A percentile compares a stretch with the other conserved stretches of the same genome.
Conservation (phyloP, 2,329 filamentous ascomycete genomes). For the Epicoccum sorghinum region DNA sequence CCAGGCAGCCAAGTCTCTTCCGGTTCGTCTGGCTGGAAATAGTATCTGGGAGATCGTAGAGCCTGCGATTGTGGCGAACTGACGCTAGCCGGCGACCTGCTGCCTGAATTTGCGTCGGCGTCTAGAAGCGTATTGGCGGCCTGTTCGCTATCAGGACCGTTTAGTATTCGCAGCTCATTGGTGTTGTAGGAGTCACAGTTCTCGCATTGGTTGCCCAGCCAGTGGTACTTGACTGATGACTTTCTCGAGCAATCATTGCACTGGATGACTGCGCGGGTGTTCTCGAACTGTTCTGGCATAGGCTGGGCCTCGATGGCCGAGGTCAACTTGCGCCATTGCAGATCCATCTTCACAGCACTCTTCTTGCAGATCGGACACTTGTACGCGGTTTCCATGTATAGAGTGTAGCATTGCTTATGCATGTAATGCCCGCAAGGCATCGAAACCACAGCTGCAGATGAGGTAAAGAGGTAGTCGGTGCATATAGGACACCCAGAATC, state of each 20-base stretch:
- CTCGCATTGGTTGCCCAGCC: constrained; percentile 88
- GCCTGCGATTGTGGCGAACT: constrained; percentile 40
- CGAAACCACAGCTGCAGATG: constrained; percentile 84
- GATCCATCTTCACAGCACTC: constrained; percentile 96
- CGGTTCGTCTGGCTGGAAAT: constrained; percentile 46
- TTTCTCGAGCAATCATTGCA: constrained; percentile 96
- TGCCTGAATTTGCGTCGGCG: constrained; percentile 34
- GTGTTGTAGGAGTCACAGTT: constrained; percentile 62
- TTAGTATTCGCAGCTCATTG: constrained; percentile 54
- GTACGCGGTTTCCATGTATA: constrained; percentile 89
- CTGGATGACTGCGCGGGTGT: constrained; percentile 80
- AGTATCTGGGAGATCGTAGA: constrained; percentile 44
- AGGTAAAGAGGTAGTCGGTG: constrained; percentile 95
- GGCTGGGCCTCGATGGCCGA: constrained; percentile 86
- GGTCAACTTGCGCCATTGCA: constrained; percentile 89
- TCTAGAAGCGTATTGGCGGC: constrained; percentile 41
- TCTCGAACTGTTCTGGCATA: constrained; percentile 83
- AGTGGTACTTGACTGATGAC: constrained; percentile 87
- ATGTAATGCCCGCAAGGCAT: constrained; percentile 97
- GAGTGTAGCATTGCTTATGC: constrained; percentile 84
- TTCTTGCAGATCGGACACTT: constrained; percentile 97
- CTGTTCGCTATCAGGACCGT: constrained; percentile 45
- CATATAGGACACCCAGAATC: constrained; percentile 98
- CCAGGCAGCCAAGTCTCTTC: constrained; percentile 47
- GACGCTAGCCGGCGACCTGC: constrained; percentile 38